A percentile compares a stretch with the other conserved stretches of the same genome.
These are phyloP conservation scores for Dactylellina parvicollis DNA, from an alignment of 2,329 filamentous ascomycete genomes.

Conservation along the genomic window DNA sequence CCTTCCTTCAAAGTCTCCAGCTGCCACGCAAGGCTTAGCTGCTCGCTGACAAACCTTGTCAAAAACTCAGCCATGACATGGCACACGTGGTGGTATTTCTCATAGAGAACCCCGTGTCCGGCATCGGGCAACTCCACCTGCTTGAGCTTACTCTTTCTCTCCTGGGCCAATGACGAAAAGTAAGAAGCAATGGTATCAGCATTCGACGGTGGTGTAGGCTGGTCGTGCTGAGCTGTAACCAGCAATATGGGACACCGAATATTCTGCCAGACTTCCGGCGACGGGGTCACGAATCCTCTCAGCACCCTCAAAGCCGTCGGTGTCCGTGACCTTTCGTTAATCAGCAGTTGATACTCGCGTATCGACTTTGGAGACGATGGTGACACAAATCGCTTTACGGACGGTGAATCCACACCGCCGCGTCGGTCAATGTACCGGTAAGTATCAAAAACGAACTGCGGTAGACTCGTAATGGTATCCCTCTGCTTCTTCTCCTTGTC, in stretches of 20 bases:
- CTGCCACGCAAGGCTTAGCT: constrained; percentile 88
- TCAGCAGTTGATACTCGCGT: constrained; percentile 74
- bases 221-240: constrained; percentile 79
- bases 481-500: constrained; percentile 64
- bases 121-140: constrained; percentile 57
- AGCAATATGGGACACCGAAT: constrained; percentile 79
- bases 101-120: constrained; percentile 83
- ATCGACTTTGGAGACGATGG: constrained; percentile 72
- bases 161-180: constrained; percentile 43
- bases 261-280: constrained; percentile 74
- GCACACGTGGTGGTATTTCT: constrained; percentile 67
- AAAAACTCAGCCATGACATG: constrained; percentile 87
- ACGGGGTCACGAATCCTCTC: constrained; percentile 72
- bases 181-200: constrained; percentile 71
- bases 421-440: constrained; percentile 81
- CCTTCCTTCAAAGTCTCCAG: constrained; percentile 87
- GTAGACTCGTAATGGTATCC: constrained; percentile 64
- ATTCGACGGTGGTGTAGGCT: constrained; percentile 76
- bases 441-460: constrained; percentile 76
- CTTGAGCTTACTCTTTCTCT: constrained; percentile 55
- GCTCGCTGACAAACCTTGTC: constrained; percentile 75
- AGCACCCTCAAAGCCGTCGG: constrained; percentile 85
- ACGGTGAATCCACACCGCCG: constrained; percentile 79
- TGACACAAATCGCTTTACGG: constrained; percentile 81
- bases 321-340: constrained; percentile 84